Percentiles rank a stretch among this genome's conserved stretches.
phyloP scores from a whole-genome alignment of 306 rosid species.

The Begonia loranthoides region DNA sequence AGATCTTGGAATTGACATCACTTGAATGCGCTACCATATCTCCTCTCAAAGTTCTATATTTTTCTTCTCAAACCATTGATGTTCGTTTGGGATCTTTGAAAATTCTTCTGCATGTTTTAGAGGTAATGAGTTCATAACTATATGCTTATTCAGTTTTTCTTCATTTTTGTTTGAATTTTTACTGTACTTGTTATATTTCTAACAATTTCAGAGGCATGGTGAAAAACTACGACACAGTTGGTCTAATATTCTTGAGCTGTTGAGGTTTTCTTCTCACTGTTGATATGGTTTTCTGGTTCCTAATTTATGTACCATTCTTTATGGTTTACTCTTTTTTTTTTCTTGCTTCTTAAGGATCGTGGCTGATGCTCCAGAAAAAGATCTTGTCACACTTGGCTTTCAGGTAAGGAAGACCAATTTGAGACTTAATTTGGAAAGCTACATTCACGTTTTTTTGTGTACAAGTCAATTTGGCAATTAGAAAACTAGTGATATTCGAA shows the following conservation, averaged over 20 bases:
- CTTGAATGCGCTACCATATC: slow-evolving; percentile 85
- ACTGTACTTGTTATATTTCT: slow-evolving; percentile 14
- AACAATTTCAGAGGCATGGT: slow-evolving; percentile 62
- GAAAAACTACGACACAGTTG: slow-evolving; percentile 83
- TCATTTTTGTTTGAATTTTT: slow-evolving; percentile 11
- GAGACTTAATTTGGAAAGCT: not conserved
- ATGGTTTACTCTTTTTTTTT: slow-evolving; percentile 16
- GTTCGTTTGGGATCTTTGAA: slow-evolving; percentile 73
- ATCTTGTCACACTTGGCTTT: slow-evolving; percentile 82
- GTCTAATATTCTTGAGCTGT: slow-evolving; percentile 82
- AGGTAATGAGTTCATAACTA: slow-evolving; percentile 36
- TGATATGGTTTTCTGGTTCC: slow-evolving; percentile 5
- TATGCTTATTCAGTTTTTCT: slow-evolving; percentile 12
- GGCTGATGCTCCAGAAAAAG: slow-evolving; percentile 88
- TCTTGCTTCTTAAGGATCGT: slow-evolving; percentile 53
- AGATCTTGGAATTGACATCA: slow-evolving; percentile 33
- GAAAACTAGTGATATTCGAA: too few species aligned
- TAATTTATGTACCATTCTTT: slow-evolving; percentile 4
- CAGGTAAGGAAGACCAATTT: slow-evolving; percentile 48
- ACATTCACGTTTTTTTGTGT: not conserved
- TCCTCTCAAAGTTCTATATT: slow-evolving; percentile 69
- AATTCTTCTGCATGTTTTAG: slow-evolving; percentile 91
- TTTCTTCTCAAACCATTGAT: slow-evolving; percentile 64
- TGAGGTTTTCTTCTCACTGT: slow-evolving; percentile 48
- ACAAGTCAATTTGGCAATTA: not conserved